phyloP scores from a whole-genome alignment of 257 asterid genomes.

The Solanum paucissectum region DNA sequence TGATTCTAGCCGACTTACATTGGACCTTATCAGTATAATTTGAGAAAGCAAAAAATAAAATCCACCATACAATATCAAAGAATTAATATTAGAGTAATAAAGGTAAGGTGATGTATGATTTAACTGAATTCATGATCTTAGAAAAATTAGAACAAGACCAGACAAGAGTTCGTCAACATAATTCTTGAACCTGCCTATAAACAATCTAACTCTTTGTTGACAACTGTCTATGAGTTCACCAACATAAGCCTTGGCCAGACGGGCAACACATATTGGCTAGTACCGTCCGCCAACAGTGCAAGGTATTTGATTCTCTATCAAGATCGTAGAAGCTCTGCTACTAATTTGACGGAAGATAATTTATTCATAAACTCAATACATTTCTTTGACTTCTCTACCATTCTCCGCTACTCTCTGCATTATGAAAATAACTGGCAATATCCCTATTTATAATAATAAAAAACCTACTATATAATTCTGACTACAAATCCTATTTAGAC shows the following conservation, averaged over 20 bases:
- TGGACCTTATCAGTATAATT: neutral
- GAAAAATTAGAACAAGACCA: neutral
- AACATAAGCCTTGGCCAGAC: neutral
- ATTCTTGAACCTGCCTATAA: neutral
- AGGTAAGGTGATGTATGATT: neutral
- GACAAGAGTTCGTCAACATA: neutral
- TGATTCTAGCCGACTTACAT: neutral
- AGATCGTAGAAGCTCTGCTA: neutral
- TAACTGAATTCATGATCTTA: neutral
- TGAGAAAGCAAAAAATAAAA: neutral
- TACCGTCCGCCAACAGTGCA: neutral
- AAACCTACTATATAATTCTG: neutral
- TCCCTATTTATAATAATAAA: too few relatives aligned
- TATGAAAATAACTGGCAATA: neutral
- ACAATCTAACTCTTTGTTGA: neutral
- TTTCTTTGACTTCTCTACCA: neutral
- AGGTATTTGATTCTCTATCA: neutral
- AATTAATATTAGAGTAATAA: neutral
- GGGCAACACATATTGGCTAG: neutral
- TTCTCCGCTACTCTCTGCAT: neutral
- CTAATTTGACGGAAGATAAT: neutral
- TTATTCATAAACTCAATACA: neutral
- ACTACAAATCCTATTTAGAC: neutral
- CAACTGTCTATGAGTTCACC: neutral
- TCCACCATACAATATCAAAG: neutral